phyloP scores from a whole-genome alignment of 495 filamentous ascomycete species.

The Penicillium parvum region DNA sequence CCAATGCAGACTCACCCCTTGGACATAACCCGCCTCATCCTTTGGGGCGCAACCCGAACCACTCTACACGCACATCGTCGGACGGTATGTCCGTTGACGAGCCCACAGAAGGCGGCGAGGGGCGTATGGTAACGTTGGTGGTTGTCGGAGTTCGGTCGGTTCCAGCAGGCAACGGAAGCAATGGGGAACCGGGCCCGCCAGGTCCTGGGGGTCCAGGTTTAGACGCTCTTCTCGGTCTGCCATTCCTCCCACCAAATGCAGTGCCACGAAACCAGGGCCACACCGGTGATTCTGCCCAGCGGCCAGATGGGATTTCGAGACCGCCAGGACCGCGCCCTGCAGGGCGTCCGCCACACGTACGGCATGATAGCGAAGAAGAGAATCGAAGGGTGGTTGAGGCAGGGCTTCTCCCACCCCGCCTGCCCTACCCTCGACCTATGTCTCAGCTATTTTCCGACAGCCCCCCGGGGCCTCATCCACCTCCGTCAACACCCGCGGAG shows the following conservation, averaged over 20 bases:
- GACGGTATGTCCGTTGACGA: constrained; percentile 42
- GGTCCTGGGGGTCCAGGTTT: constrained; percentile 37
- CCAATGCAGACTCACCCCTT: constrained; percentile 40
- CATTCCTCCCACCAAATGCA: constrained; percentile 57
- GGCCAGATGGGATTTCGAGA: constrained; percentile 44
- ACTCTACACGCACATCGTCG: constrained; percentile 7
- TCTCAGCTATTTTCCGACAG: no score
- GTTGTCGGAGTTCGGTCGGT: constrained; percentile 72
- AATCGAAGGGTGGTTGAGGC: constrained; percentile 39
- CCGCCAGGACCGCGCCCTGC: constrained; percentile 46
- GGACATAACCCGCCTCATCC: constrained; percentile 11
- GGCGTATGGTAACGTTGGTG: constrained; percentile 62
- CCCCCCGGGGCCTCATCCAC: constrained; percentile 59
- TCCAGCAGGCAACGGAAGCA: constrained; percentile 45
- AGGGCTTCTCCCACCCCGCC: constrained; percentile 25
- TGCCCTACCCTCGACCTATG: no score
- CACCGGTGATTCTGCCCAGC: constrained; percentile 30
- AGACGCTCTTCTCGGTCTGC: constrained; percentile 47
- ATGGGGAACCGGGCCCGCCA: constrained; percentile 42
- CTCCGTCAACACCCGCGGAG: constrained; percentile 66
- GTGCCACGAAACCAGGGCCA: constrained; percentile 37
- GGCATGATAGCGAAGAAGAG: no score
- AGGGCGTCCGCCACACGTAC: constrained; percentile 40
- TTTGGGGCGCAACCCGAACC: constrained; percentile 16
- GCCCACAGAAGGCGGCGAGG: constrained; percentile 48